Base-by-base conservation (phyloP, 257 asterid species). In the Mentha longifolia region DNA sequence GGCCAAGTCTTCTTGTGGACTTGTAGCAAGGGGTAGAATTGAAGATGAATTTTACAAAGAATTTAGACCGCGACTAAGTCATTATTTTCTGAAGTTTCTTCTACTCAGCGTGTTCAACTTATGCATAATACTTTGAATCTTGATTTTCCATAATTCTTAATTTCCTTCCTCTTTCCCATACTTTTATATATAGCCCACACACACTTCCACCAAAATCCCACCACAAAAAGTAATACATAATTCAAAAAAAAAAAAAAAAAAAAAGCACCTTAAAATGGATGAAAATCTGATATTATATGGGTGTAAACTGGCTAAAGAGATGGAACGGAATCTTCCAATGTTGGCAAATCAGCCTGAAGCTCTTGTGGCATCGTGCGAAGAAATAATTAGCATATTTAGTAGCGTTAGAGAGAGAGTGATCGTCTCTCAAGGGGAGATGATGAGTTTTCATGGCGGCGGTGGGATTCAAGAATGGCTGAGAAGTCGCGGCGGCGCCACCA, bases 1-100 rank as follows among this genome's bases (percentile, higher is more conserved):
- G 89, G 87, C 89, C 70, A 41, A 20, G 92, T 87, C 97, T 81
- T 85, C 77, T 79, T 71, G 86, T 84, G 72, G 94, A 86, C 90
- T 76, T 72, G 42, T 20, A 22, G 20, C 55, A 39, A 4, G 52
- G 45, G 58, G 11, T 20, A 81, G 47, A 58, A 61, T 41, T 45
- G 63, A 76, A 68, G 61, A 30, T 66, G 80, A 75, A 69, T 50
- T n/a, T 63, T 35, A 12, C 71, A 25, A 74, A 7, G 58, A 78
- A 65, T 41, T 50, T 62, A 42, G 75, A 79, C 78, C 76, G n/a
- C 37, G 88, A 70, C 84, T 74, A 19, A 12, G 82, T 78, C 84
- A 11, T 54, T 46, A 19, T 16, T 68, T 70, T 76, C 73, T 68
- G 56, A 54, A 72, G 54, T 79, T 68, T 71, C 83, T 85, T 86